A percentile compares a stretch with the other conserved stretches of the same genome.
These are phyloP conservation scores for Dillenia turbinata DNA, from an alignment of 164 flowering plant species.

Conservation along the genomic window DNA sequence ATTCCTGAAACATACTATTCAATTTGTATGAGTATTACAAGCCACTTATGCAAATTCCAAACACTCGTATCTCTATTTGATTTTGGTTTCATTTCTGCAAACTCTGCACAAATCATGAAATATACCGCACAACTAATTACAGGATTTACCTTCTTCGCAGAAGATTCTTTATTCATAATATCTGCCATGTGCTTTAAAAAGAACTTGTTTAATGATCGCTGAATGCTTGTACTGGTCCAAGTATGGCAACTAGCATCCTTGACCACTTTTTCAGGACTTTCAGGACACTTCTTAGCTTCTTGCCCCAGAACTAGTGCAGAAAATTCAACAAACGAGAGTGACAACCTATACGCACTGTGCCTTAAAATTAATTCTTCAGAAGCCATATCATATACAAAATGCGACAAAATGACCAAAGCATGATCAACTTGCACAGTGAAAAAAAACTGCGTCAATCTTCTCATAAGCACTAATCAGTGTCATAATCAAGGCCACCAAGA, in stretches of 20 bases:
- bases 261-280: slow-evolving; percentile 15
- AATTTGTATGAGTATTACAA: neutral
- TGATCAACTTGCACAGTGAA: slow-evolving; percentile 35
- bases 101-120: too few species aligned
- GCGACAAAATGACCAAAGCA: slow-evolving; percentile 65
- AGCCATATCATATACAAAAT: slow-evolving; percentile 74
- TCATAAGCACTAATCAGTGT: slow-evolving; percentile 65
- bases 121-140: too few species aligned
- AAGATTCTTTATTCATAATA: slow-evolving; percentile 51
- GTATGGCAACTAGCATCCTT: slow-evolving; percentile 13
- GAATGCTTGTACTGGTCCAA: slow-evolving; percentile 52
- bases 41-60: too few species aligned
- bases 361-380: slow-evolving; percentile 66
- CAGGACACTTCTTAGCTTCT: slow-evolving; percentile 15
- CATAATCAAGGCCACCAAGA: slow-evolving; percentile 72
- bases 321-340: slow-evolving; percentile 67
- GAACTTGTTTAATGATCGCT: slow-evolving; percentile 46
- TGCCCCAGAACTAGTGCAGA: slow-evolving; percentile 31
- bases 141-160: slow-evolving; percentile 56
- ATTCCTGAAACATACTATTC: slow-evolving; percentile 47
- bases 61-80: too few species aligned
- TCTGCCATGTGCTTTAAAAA: slow-evolving; percentile 69
- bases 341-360: slow-evolving; percentile 61
- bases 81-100: too few species aligned
- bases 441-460: slow-evolving; percentile 46